Evolutionary conservation across 1,284 basidiomycete genomes (phyloP).

Genomic region (Phlebopus sp.): DNA sequence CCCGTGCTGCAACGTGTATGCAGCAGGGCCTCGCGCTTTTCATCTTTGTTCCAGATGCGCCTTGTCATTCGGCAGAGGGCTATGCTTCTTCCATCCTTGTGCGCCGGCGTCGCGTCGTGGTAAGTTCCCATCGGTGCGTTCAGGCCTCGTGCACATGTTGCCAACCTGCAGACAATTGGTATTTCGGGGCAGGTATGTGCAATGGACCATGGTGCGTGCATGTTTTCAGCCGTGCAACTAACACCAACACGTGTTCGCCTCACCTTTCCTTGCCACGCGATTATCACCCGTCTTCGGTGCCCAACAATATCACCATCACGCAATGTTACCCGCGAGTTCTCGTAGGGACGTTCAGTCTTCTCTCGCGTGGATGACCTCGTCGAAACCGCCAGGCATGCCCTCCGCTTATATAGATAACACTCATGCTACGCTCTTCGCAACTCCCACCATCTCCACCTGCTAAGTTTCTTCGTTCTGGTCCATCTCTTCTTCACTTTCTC

Average conservation of each 20-base stretch:
- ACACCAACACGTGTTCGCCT: conserved; percentile 31
- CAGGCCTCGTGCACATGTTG: too few relatives aligned
- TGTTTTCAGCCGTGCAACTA: background rate
- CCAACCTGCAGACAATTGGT: too few relatives aligned
- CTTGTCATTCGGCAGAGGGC: too few relatives aligned
- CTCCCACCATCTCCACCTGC: conserved; percentile 15
- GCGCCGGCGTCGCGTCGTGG: too few relatives aligned
- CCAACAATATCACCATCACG: conserved; percentile 29
- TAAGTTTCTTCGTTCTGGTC: conserved; percentile 11
- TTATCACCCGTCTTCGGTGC: conserved; percentile 32
- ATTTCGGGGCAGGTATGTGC: too few relatives aligned
- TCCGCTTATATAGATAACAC: conserved; percentile 29
- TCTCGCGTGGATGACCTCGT: conserved; percentile 32
- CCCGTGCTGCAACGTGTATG: too few relatives aligned
- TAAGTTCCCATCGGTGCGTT: too few relatives aligned
- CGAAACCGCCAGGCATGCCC: conserved; percentile 34
- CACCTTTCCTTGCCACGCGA: conserved; percentile 29
- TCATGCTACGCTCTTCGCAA: conserved; percentile 18
- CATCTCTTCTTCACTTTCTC: conserved; percentile 4
- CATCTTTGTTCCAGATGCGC: too few relatives aligned
- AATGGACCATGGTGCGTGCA: too few relatives aligned
- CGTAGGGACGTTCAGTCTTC: conserved; percentile 25
- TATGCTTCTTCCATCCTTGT: too few relatives aligned
- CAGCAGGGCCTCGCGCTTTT: too few relatives aligned
- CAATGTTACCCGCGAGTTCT: conserved; percentile 18